Evolutionary conservation across 23 red algal species (phyloP).

Genomic region (Cyanidiococcus yangmingshanensis): DNA sequence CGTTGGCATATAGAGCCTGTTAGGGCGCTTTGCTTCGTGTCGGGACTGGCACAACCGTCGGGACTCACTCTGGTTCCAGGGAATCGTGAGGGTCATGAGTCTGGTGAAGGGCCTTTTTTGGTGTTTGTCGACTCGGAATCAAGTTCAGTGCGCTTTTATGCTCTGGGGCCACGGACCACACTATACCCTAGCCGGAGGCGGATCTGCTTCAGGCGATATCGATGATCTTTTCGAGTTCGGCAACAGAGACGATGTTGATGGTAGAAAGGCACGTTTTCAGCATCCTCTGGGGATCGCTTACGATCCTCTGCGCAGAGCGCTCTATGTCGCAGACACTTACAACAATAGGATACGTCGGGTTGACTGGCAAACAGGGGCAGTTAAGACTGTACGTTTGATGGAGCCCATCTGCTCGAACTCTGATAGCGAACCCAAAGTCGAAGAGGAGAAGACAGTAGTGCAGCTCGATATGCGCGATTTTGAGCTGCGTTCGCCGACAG

Average conservation of each 20-base stretch:
- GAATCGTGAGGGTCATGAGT: background rate
- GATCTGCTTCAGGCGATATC: background rate
- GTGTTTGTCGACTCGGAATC: slow-evolving; percentile 3
- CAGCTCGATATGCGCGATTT: background rate
- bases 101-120: background rate
- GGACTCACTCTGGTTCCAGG: background rate
- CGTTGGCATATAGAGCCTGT: background rate
- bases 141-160: slow-evolving; percentile 5
- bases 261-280: background rate
- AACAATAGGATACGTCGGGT: slow-evolving; percentile 1
- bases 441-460: background rate
- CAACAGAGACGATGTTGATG: background rate
- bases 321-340: slow-evolving; percentile 8
- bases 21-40: background rate
- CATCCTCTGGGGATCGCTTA: slow-evolving; percentile 6
- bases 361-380: background rate
- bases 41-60: slow-evolving; percentile 3
- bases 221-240: slow-evolving; percentile 11
- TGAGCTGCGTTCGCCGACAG: background rate
- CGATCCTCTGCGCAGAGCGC: background rate
- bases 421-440: background rate
- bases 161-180: background rate
- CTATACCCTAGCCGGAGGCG: background rate
- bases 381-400: background rate
- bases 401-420: background rate